Conservation (phyloP, 2,329 filamentous ascomycete species). For the Gaeumannomyces sp. region DNA sequence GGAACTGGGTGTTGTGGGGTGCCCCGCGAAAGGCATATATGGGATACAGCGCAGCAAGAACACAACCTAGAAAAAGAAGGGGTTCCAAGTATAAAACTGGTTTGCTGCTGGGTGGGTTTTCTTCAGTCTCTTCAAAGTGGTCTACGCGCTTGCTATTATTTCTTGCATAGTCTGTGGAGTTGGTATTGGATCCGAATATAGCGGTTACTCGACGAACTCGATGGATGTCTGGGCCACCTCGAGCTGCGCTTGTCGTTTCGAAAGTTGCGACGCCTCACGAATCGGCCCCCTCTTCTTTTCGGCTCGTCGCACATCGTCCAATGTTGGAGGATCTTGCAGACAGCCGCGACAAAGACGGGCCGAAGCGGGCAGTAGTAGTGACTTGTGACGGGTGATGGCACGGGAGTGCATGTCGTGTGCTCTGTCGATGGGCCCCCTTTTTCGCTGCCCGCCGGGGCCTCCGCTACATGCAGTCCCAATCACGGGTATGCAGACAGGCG, state of each 20-base stretch:
- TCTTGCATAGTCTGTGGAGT: constrained; percentile 3
- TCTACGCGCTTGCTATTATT: not conserved
- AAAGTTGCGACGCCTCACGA: too few relatives aligned
- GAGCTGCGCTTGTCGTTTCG: too few relatives aligned
- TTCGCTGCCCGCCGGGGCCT: too few relatives aligned
- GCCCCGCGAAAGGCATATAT: not conserved
- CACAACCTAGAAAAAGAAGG: not conserved
- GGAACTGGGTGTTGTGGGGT: not conserved
- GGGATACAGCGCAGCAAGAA: not conserved
- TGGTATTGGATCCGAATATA: not conserved
- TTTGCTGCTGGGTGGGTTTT: not conserved
- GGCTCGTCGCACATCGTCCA: not conserved
- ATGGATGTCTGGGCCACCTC: too few relatives aligned
- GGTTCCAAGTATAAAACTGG: not conserved
- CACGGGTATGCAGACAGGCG: too few relatives aligned
- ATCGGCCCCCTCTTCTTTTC: too few relatives aligned
- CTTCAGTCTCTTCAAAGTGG: not conserved
- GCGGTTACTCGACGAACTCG: not conserved
- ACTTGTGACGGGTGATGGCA: not conserved
- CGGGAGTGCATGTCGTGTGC: not conserved
- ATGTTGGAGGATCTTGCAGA: not conserved
- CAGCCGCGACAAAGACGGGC: not conserved
- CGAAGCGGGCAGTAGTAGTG: not conserved
- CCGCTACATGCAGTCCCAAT: too few relatives aligned
- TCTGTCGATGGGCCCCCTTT: too few relatives aligned